phyloP scores from a whole-genome alignment of 2,329 filamentous ascomycete genomes.

The Decorospora gaudefroyi region DNA sequence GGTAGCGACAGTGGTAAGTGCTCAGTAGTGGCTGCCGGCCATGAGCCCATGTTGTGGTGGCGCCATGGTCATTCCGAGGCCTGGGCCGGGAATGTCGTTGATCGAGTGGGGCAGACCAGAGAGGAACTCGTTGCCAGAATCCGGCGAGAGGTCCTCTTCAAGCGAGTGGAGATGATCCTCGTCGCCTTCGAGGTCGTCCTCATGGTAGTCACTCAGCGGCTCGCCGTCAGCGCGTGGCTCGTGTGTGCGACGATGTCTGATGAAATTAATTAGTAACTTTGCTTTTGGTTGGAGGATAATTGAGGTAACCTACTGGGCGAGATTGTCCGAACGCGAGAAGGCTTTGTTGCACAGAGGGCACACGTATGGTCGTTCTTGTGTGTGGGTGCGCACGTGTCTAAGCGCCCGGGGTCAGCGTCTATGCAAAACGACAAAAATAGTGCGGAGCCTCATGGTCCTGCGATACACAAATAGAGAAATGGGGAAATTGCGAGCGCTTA shows the following conservation, averaged over 20 bases:
- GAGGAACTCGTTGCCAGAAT: constrained; percentile 67
- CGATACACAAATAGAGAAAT: constrained; percentile 17
- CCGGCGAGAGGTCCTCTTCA: constrained; percentile 78
- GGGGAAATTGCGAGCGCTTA: constrained; percentile 62
- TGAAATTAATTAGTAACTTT: constrained; percentile 49
- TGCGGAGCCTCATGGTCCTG: constrained; percentile 10
- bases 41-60: constrained; percentile 51
- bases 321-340: constrained; percentile 97
- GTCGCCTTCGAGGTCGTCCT: constrained; percentile 86
- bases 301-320: constrained; percentile 77
- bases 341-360: constrained; percentile 98
- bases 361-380: constrained; percentile 97
- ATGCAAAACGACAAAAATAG: constrained; percentile 46
- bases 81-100: constrained; percentile 44
- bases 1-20: constrained; percentile 16
- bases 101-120: constrained; percentile 37
- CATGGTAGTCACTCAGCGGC: constrained; percentile 67
- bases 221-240: constrained; percentile 69
- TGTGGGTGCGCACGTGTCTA: constrained; percentile 99
- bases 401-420: constrained; percentile 56
- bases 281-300: constrained; percentile 16
- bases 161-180: constrained; percentile 82
- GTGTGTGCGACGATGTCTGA: constrained; percentile 75
- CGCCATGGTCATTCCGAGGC: constrained; percentile 49
- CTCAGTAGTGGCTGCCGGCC: constrained; percentile 51